Evolutionary conservation across 257 asterid genomes (phyloP).

Genomic region (Nicotiana attenuata): DNA sequence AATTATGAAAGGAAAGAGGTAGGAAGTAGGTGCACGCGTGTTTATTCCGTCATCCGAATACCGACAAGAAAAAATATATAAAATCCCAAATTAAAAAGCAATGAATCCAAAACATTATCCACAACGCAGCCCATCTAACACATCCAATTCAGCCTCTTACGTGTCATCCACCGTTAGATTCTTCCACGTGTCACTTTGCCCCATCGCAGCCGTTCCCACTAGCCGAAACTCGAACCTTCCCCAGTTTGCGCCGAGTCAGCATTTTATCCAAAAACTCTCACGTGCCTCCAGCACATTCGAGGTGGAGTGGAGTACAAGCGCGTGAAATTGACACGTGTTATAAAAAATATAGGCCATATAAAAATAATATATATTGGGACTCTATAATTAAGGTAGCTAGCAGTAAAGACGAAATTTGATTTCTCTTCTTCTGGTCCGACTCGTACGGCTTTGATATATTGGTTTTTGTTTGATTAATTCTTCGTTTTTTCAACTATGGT

Average conservation of each 20-base stretch:
- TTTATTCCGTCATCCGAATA: not conserved
- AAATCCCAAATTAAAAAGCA: constrained; percentile 27
- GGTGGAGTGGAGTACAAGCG: not conserved
- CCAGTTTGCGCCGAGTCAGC: constrained; percentile 35
- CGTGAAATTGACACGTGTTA: constrained; percentile 14
- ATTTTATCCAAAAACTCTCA: constrained; percentile 36
- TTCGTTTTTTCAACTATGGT: constrained; percentile 24
- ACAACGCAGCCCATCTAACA: not conserved
- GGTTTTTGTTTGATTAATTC: not conserved
- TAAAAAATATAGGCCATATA: no score
- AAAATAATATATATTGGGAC: no score
- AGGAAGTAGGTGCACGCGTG: constrained; percentile 19
- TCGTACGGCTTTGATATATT: not conserved
- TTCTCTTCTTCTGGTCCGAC: constrained; percentile 12
- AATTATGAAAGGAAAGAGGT: constrained; percentile 5
- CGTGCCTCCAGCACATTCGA: not conserved
- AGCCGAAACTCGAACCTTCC: constrained; percentile 29
- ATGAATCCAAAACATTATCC: constrained; percentile 42
- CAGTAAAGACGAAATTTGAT: constrained; percentile 7
- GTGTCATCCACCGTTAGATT: constrained; percentile 25
- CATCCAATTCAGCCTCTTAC: constrained; percentile 31
- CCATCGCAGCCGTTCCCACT: constrained; percentile 41
- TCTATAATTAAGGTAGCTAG: not conserved
- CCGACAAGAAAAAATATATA: not conserved
- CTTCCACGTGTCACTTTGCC: constrained; percentile 36